A percentile compares a stretch with the other conserved stretches of the same genome.
Evolutionary conservation across 192 early-diverging fungal species (phyloP).

Genomic region (Mortierella claussenii): DNA sequence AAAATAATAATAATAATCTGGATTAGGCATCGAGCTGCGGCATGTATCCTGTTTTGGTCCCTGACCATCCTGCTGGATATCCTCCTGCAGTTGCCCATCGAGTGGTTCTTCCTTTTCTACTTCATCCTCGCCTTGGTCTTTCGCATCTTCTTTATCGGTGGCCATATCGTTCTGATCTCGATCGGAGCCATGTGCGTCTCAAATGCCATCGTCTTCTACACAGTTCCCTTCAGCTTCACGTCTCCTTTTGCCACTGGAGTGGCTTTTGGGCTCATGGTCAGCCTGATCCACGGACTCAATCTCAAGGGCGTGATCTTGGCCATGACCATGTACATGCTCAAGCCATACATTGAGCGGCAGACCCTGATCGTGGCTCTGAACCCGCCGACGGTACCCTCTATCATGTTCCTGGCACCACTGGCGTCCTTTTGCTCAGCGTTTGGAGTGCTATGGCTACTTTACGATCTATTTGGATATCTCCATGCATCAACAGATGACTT

Average conservation of each 20-base stretch:
- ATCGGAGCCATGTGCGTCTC: slow-evolving; percentile 48
- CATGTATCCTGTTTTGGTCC: slow-evolving; percentile 52
- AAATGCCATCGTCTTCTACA: slow-evolving; percentile 46
- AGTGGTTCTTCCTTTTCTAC: slow-evolving; percentile 54
- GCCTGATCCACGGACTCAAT: slow-evolving; percentile 47
- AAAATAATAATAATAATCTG: too few species aligned
- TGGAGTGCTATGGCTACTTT: slow-evolving; percentile 46
- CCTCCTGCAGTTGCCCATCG: slow-evolving; percentile 47
- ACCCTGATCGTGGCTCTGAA: slow-evolving; percentile 35
- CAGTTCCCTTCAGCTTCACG: slow-evolving; percentile 47
- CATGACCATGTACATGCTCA: slow-evolving; percentile 56
- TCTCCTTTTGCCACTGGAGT: slow-evolving; percentile 54
- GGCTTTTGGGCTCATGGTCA: slow-evolving; percentile 52
- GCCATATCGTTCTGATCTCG: slow-evolving; percentile 50
- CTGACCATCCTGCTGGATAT: slow-evolving; percentile 52
- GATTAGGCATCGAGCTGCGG: slow-evolving; percentile 52
- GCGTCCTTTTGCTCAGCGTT: slow-evolving; percentile 51
- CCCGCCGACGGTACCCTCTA: slow-evolving; percentile 43
- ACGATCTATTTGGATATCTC: slow-evolving; percentile 51
- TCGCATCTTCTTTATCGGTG: slow-evolving; percentile 51
- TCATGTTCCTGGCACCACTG: slow-evolving; percentile 42
- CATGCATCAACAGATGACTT: slow-evolving; percentile 48
- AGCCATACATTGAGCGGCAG: slow-evolving; percentile 45
- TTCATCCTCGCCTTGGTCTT: slow-evolving; percentile 51
- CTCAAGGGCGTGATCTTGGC: slow-evolving; percentile 48